Evolutionary conservation across 2,329 filamentous ascomycete species (phyloP).

Genomic region (Scedosporium boydii): DNA sequence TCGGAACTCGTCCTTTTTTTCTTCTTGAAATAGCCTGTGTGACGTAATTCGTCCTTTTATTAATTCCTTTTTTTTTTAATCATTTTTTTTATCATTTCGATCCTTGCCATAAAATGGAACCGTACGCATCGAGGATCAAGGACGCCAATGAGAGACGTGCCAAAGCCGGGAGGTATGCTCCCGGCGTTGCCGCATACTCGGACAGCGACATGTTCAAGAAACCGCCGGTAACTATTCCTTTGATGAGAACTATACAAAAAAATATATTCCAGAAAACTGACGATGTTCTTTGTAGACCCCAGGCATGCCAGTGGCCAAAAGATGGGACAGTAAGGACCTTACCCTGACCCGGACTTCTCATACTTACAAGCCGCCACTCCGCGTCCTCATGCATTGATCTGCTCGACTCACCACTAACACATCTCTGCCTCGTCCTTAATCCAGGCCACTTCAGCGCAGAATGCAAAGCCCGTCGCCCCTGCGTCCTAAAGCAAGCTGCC

Average conservation of each 20-base stretch:
- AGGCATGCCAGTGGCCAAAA: conserved; percentile 65
- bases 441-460: conserved; percentile 53
- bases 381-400: background rate
- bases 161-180: conserved; percentile 63
- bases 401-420: background rate
- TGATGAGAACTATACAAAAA: background rate
- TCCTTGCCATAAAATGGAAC: conserved; percentile 1
- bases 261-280: too few species aligned
- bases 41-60: too few species aligned
- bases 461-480: conserved; percentile 49
- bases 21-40: background rate
- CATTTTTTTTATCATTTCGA: background rate
- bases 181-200: conserved; percentile 65
- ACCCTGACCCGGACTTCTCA: background rate
- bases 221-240: conserved; percentile 15
- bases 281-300: conserved; percentile 16
- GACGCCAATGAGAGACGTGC: conserved; percentile 58
- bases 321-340: conserved; percentile 67
- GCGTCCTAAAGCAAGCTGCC: conserved; percentile 75
- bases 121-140: conserved; percentile 30
- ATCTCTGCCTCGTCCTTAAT: background rate
- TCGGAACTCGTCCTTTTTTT: background rate
- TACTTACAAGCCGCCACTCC: background rate
- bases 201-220: conserved; percentile 65
- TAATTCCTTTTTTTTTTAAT: background rate